Evolutionary conservation across 768 basidiomycete species (phyloP), one percentile per base, ranked within the genome.

Genomic region (Russula abietina): DNA sequence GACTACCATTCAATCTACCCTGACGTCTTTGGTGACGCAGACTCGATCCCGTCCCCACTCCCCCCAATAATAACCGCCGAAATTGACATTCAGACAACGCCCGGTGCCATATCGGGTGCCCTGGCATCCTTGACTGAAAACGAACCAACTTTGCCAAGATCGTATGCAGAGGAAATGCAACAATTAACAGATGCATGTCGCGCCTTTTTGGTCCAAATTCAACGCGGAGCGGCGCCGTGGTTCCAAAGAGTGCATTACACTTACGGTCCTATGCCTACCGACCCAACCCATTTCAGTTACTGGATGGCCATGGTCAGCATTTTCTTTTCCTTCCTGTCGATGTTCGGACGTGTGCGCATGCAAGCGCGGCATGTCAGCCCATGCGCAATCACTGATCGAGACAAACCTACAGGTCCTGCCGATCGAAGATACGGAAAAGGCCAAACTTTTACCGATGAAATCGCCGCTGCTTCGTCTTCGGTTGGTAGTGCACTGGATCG

Each of bases 401-500:
- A 38, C 26, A 7, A 14, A 57, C 11, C 6, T 30, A 28, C 62
- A 80, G 75, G 73, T 96, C 41, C 83, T 98, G 54, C 90, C 94
- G 39, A 92, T 98, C 70, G 92, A 96, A 72, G 91, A 96, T 61
- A 81, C 86, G 69, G 89, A 93, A 76, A 92, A 94, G 73, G 80
- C 92, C 14, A 89, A 93, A 69, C 80, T 98, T 10, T 78, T 95
- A 12, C 90, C 92, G 0, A 86, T 95, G 56, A 83, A 85, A 62
- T 89, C 84, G 57, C 80, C 90, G 0, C 81, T 88, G 30, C 77
- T 97, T 65, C 80, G 96, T 36, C 75, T 98, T 58, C 79, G 88
- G 60, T 79, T 98, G 69, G 88, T 97, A 61, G 90, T 91, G 30
- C 89, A 93, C 70, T 98, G 96, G 96, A 95, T 98, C 69, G 93